A percentile compares a stretch with the other conserved stretches of the same genome.
These are phyloP conservation scores for Hypoxylon fuscum DNA, from an alignment of 495 filamentous ascomycete genomes.

Conservation along the genomic window DNA sequence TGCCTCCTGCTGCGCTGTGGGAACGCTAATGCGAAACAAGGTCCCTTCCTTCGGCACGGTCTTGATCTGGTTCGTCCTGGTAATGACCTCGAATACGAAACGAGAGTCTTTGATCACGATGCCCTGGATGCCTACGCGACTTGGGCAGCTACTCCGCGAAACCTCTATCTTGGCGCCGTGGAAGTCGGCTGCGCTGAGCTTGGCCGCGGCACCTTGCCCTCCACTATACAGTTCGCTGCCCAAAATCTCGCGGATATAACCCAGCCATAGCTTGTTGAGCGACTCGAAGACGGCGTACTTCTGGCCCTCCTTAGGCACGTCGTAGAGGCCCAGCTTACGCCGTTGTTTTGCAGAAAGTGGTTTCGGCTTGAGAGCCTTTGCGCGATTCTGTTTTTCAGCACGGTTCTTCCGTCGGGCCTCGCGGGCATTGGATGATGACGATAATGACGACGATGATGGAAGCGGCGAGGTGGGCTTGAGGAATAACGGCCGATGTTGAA, in stretches of 20 bases:
- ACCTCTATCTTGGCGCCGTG: slow-evolving; percentile 90
- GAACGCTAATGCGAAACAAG: slow-evolving; percentile 80
- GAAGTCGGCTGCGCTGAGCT: slow-evolving; percentile 83
- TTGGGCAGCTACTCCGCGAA: slow-evolving; percentile 78
- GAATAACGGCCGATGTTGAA: slow-evolving; percentile 83
- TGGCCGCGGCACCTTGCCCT: slow-evolving; percentile 61
- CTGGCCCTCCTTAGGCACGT: slow-evolving; percentile 71
- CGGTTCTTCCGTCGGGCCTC: slow-evolving; percentile 65
- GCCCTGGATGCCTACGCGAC: slow-evolving; percentile 82
- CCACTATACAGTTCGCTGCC: slow-evolving; percentile 56
- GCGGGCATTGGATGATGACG: slow-evolving; percentile 67
- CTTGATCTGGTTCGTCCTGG: slow-evolving; percentile 70
- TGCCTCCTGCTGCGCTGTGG: slow-evolving; percentile 50
- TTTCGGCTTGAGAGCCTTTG: slow-evolving; percentile 69
- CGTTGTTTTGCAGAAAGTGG: slow-evolving; percentile 85
- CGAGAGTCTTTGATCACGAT: slow-evolving; percentile 90
- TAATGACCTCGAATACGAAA: slow-evolving; percentile 86
- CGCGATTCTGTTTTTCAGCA: slow-evolving; percentile 65
- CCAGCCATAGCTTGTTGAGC: slow-evolving; percentile 80
- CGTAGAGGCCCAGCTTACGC: slow-evolving; percentile 74
- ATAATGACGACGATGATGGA: too few species aligned
- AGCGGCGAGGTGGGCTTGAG: slow-evolving; percentile 76
- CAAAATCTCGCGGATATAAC: slow-evolving; percentile 82
- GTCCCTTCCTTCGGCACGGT: slow-evolving; percentile 89
- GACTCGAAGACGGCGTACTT: slow-evolving; percentile 81